These are phyloP conservation scores for Pestalotiopsis sp. DNA, from an alignment of 2,329 filamentous ascomycete genomes.

Conservation along the genomic window DNA sequence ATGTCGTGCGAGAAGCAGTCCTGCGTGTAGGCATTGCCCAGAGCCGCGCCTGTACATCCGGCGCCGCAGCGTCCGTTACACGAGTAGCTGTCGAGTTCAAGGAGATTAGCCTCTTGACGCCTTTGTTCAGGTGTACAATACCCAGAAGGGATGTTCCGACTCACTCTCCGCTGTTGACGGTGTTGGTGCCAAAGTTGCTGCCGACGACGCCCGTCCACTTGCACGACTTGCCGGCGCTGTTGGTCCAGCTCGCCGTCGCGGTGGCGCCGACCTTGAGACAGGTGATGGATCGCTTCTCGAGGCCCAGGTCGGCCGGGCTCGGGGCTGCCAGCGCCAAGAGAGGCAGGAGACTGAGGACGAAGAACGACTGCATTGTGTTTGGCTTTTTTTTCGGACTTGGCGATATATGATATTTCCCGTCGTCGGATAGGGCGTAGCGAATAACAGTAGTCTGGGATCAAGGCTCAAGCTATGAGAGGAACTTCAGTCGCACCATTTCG, in stretches of 20 bases:
- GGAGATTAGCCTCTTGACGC: too few relatives aligned
- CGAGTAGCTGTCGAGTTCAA: constrained; percentile 39
- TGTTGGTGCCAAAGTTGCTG: constrained; percentile 49
- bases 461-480: background rate
- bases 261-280: constrained; percentile 41
- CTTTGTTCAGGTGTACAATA: too few relatives aligned
- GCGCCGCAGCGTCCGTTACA: constrained; percentile 52
- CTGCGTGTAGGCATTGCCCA: constrained; percentile 52
- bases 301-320: constrained; percentile 7
- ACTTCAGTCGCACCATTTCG: background rate
- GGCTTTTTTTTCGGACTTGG: background rate
- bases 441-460: too few relatives aligned
- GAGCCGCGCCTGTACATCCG: constrained; percentile 42
- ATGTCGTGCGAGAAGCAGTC: constrained; percentile 54
- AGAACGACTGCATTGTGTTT: constrained; percentile 4
- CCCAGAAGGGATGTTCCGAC: constrained; percentile 17
- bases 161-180: constrained; percentile 43
- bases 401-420: background rate
- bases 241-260: constrained; percentile 49
- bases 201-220: constrained; percentile 47
- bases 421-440: too few relatives aligned
- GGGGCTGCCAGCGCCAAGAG: constrained; percentile 17
- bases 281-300: constrained; percentile 33
- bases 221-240: constrained; percentile 43
- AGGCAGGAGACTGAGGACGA: constrained; percentile 17